Base-by-base conservation (phyloP, 768 basidiomycete species). In the Amanita molliuscula region DNA sequence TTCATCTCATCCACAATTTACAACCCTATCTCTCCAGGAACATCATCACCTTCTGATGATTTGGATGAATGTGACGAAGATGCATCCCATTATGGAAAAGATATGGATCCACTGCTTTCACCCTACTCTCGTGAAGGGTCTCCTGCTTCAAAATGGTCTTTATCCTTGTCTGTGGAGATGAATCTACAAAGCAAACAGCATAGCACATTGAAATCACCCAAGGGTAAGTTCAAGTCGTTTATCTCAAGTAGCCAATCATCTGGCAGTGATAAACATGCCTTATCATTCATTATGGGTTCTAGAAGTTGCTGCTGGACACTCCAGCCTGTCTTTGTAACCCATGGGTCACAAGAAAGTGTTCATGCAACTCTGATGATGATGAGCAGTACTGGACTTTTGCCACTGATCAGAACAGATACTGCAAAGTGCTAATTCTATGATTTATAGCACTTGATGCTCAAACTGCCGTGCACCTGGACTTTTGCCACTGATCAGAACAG, bases 21-120 rank as follows among this genome's bases (percentile, higher is more conserved):
- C 25, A 6, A 41, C 16, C 9, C 45, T 16, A 3, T 8, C 6
- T 41, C 48, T 16, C 29, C 40, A 1, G 29, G 48, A 16, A 41
- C 48, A 18, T 49, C 48, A 1, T 13, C 25, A 8, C 42, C 48
- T 2, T 18, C 31, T 40, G 38, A 40, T 8, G 48, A 49, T 11
- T 11, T 46, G 1, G 48, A 49, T 29, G 48, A 49, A 11, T 49
- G 41, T 38, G 48, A 49, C 34, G 48, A 49, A 6, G 48, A 49
- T 21, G 48, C 48, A 5, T 49, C 48, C 26, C 42, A 41, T 31
- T 49, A 49, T 16, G 48, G 48, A 15, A 49, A 42, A 42, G 37
- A 49, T 1, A 41, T 49, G 6, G 28, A 49, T 29, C 16, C 34
- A 9, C 48, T 49, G 3, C 42, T 49, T 23, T 49, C 48, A 10